phyloP scores from a whole-genome alignment of 176 grass and related monocot genomes.

The Carex parvula region DNA sequence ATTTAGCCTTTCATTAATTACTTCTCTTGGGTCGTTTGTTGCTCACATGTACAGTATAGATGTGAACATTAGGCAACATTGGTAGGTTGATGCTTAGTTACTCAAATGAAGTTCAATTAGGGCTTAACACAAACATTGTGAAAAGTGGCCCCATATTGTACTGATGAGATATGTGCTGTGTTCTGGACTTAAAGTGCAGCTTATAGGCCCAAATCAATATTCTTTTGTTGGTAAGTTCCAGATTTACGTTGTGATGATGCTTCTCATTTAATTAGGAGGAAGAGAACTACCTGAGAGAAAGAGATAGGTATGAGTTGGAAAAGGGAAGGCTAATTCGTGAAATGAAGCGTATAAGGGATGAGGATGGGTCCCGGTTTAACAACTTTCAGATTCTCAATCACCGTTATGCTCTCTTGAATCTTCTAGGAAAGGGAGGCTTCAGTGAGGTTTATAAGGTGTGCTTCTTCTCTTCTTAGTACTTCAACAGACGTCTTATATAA shows the following conservation, averaged over 20 bases:
- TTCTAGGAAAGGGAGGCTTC: constrained; percentile 98
- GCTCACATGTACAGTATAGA: neutral
- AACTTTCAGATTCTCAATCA: constrained; percentile 98
- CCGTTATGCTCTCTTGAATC: constrained; percentile 98
- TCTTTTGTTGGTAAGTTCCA: neutral
- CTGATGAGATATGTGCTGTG: neutral
- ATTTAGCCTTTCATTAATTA: neutral
- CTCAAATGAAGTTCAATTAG: neutral
- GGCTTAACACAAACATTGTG: neutral
- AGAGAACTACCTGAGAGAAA: constrained; percentile 85
- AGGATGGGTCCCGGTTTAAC: constrained; percentile 98
- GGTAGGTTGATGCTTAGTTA: neutral
- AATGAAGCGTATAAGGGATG: constrained; percentile 99
- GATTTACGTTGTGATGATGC: constrained; percentile 21
- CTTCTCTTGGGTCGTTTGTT: neutral
- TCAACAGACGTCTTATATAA: neutral
- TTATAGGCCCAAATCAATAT: neutral
- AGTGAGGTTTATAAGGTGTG: constrained; percentile 99
- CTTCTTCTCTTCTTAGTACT: neutral
- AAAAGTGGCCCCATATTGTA: neutral
- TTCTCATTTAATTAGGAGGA: constrained; percentile 65
- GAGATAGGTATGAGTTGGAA: constrained; percentile 93
- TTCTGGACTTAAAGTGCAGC: neutral
- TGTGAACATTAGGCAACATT: neutral
- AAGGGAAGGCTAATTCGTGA: constrained; percentile 96